Base-by-base conservation (phyloP, 768 basidiomycete genomes). In the Hemileccinum impolitum region DNA sequence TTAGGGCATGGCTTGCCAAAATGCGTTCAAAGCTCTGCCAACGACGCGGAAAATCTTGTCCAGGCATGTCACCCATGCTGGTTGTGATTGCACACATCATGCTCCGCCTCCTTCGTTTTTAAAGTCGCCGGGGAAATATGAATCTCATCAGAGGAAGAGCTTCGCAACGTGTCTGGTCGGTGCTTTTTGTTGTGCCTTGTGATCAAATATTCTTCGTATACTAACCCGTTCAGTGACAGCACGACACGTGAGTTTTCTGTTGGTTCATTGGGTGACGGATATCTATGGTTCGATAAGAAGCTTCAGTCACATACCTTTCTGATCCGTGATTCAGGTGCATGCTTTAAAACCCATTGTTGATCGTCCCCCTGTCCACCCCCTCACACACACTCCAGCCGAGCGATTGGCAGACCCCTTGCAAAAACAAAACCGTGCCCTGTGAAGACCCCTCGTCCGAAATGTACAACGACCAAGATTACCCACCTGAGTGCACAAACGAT, bases 321-420 rank as follows among this genome's bases (percentile, higher is more conserved):
- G 21, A 21, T 35, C 23, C n/a, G 21, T 6, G 4, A 6, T 18
- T 40, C 34, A 13, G 19, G 15, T 9, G 18, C 21, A 25, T n/a
- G 14, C 26, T 49, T 52, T 56, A 52, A 52, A 51, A 23, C 19
- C 53, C 39, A 11, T 17, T 12, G 21, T n/a, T 23, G 21, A 46
- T 30, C 11, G 14, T 4, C 35, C 12, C n/a, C 15, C 39, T 23
- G 4, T 15, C 1, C 34, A 5, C 13, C 36, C 21, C 47, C 18
- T 41, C 47, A 35, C 30, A 3, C 25, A 38, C 17, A 14, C 25
- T 11, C 26, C 34, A 12, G 26, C 35, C 19, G 37, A 34, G 25
- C 44, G 4, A 14, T 12, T 30, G 25, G 13, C 32, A 11, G n/a
- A 8, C 9, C 38, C 4, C 2, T 32, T 25, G 0, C 37, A 15